Evolutionary conservation across 116 monocot genomes (phyloP), one percentile per base, ranked within the genome.

Genomic region (Cymodocea nodosa): DNA sequence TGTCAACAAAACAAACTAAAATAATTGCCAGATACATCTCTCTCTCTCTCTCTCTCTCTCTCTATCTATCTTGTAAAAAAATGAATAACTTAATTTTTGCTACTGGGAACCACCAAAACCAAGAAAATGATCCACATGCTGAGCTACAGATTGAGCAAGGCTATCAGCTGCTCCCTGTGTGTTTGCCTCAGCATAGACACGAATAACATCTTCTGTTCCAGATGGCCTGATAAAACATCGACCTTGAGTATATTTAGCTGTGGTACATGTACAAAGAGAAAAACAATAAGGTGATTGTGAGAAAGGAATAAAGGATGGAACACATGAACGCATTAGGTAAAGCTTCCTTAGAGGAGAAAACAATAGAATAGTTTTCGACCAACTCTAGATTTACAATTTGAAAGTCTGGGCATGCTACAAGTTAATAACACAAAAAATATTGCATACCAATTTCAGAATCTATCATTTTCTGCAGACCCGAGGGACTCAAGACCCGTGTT

Each of bases 181-280:
- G 20, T 80, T 80, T 60, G 85, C 89, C 72, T 94, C 94, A 8
- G 89, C 94, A 73, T 89, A 94, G 8, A 94, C 86, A 23, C 89
- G 94, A 36, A 94, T 76, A 40, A 94, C 72, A 70, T 89, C 94
- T 67, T 94, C 94, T 8, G 94, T 89, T 6, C 94, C 89, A 59
- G 94, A 94, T 44, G 94, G 89, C 50, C 89, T 77, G 52, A 94
- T 78, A 63, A 94, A 94, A 72, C 86, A 84, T 56, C 94, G 75
- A 14, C 89, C 94, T 51, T 48, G 50, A 15, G 52, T 23, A 14
- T 84, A 76, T 23, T 85, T 84, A 22, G 79, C 92, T 92, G 92
- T 64, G 74, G 63, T 50, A 35, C 0, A 39, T 56, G 35, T 52
- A 50, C n/a, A 15, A 8, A 44, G 20, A 68, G 14, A 57, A 3